Base-by-base conservation (phyloP, 139 green algal genomes). In the Micromonas pusilla region DNA sequence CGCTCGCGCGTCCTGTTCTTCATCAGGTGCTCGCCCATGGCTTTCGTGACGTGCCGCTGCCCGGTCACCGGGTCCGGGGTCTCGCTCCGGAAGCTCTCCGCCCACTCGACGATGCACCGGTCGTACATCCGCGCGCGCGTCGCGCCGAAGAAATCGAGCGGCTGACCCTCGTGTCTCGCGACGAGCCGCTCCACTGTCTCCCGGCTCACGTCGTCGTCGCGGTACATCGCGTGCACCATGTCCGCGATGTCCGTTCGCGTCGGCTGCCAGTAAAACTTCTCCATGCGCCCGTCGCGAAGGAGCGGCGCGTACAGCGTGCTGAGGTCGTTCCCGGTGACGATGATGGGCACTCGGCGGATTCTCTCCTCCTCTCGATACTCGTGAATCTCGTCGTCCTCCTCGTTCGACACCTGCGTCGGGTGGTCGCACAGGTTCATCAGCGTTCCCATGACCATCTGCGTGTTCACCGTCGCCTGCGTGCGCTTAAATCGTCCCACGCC, bases 301-400 rank as follows among this genome's bases (percentile, higher is more conserved):
- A 99, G 89, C 9, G 95, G 95, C 2, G 95, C 95, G 85, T 94
- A 98, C 52, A 99, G 80, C 5, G 81, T 93, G 68, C 68, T 86
- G 68, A 97, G 53, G 53, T 88, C 78, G 54, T 88, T 88, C 52
- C 66, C 84, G 34, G 84, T 88, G 45, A 88, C 52, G 62, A 88
- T 87, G 82, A 88, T 88, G n/a, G 84, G 84, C 21, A 68, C 33
- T 2, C 83, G 76, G 13, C 57, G 31, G 25, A 80, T 52, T 4
- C 37, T 28, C 20, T 75, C 68, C 25, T 75, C 68, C 3, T n/a
- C 37, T 1, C 68, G 36, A 16, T 57, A 57, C 45, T 9, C 45
- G 45, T 57, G 45, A 16, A 57, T 57, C 45, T 57, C 45, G 45
- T 57, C 45, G 2, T 82, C 81, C 53, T 84, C 73, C 21, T 77